Evolutionary conservation across 805 yeast genomes (phyloP).

Genomic region (Lachancea thermotolerans): DNA sequence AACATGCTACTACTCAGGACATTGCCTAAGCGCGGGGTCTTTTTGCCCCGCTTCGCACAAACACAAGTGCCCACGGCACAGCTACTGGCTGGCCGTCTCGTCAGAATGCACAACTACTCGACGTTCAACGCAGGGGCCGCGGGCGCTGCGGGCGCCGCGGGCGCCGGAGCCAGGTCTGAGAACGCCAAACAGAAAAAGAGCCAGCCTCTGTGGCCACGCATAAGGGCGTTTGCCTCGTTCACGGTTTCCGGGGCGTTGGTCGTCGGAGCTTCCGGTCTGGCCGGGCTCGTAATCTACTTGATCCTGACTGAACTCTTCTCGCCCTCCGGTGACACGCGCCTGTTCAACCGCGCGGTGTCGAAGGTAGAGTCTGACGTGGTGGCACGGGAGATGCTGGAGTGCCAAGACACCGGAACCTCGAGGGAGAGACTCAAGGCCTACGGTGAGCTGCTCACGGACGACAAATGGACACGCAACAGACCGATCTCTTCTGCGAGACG

Average conservation of each 20-base stretch:
- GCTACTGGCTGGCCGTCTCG: background rate
- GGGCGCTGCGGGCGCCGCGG: background rate
- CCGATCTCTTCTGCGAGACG: conserved; percentile 67
- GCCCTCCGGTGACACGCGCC: conserved; percentile 87
- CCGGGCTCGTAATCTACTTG: conserved; percentile 63
- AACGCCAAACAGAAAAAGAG: conserved; percentile 14
- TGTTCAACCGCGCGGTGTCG: conserved; percentile 80
- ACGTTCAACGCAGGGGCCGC: conserved; percentile 5
- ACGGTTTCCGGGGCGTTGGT: conserved; percentile 56
- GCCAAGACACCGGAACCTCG: conserved; percentile 34
- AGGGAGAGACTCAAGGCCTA: conserved; percentile 71
- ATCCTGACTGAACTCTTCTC: conserved; percentile 73
- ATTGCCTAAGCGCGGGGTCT: background rate
- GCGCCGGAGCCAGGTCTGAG: background rate
- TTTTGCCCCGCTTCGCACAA: background rate
- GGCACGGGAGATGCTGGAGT: conserved; percentile 52
- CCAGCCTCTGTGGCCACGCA: conserved; percentile 39
- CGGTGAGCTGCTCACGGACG: conserved; percentile 60
- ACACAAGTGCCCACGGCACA: background rate
- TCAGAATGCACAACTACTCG: conserved; percentile 1
- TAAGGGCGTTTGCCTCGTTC: conserved; percentile 55
- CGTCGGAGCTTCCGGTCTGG: conserved; percentile 60
- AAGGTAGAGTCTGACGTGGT: conserved; percentile 61
- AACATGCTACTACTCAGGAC: background rate
- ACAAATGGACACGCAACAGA: conserved; percentile 83